Evolutionary conservation across 106 monocot species (phyloP), one percentile per base, ranked within the genome.

Genomic region (Apostasia shenzhenica): DNA sequence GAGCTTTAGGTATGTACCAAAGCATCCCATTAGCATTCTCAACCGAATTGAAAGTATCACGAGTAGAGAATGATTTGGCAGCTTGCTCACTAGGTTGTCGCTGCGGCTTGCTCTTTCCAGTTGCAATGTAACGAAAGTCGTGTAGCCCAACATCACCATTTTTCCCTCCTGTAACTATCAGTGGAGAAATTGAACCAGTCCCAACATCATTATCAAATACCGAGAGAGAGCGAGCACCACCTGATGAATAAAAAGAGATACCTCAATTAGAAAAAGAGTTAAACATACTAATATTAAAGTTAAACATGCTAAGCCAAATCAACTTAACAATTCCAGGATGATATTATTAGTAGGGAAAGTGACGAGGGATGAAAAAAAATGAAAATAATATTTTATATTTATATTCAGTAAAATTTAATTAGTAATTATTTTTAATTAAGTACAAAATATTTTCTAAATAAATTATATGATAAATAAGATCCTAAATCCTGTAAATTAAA

Each of bases 1-100:
- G 99, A 74, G 93, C 99, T 68, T 79, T 93, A 69, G 87, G 90
- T 69, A 93, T 83, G 64, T 93, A 85, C 99, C 99, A 99, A 54
- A 99, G 67, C 93, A 93, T 90, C 66, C 99, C 93, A 71, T 76
- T 85, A 13, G 63, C 49, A 77, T 78, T 92, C 61, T 82, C 82
- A 72, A 70, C 65, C 61, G 54, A 59, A 38, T 80, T 80, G 14
- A 63, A 50, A 45, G 74, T 50, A 48, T 77, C 79, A 42, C 75
- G 53, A 44, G 70, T 51, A 6, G 41, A 1, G 45, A 67, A 14
- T 8, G 81, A 73, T 43, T 64, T 80, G 5, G 73, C n/a, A 64
- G 67, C 80, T 49, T 64, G 85, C 41, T 75, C 79, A 48, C 67
- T 67, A 57, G 76, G 73, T 61, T 76, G 66, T 45, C 64, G 81